These are phyloP conservation scores for Mortierella sp. DNA, from an alignment of 371 early-diverging fungal species.

Conservation along the genomic window DNA sequence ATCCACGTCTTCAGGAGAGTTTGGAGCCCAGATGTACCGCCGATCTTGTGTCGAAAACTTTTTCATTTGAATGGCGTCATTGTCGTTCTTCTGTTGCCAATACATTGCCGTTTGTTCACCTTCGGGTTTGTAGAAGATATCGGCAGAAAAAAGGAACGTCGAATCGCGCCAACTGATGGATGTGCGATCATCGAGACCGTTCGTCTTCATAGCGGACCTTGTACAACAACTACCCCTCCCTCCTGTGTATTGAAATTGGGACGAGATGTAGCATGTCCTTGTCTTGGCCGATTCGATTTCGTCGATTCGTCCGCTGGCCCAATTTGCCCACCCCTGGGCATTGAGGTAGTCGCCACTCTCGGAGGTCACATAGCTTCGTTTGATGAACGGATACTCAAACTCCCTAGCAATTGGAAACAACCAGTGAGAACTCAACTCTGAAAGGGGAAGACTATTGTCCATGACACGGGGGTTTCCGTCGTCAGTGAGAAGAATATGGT, in stretches of 20 bases:
- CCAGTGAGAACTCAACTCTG: conserved; percentile 37
- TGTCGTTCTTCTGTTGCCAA: too few relatives aligned
- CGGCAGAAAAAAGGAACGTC: too few relatives aligned
- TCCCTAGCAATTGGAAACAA: conserved; percentile 25
- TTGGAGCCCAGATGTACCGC: conserved; percentile 47
- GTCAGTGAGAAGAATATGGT: not conserved
- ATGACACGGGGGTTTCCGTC: conserved; percentile 4
- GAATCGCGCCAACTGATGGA: not conserved
- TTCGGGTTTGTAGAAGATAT: too few relatives aligned
- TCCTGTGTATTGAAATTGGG: conserved; percentile 41
- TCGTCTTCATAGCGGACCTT: conserved; percentile 14
- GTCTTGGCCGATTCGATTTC: not conserved
- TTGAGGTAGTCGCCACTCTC: conserved; percentile 11
- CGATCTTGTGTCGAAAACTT: conserved; percentile 35
- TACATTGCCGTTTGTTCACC: too few relatives aligned
- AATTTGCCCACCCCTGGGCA: conserved; percentile 13
- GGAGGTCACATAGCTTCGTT: conserved; percentile 39
- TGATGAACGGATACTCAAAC: conserved; percentile 42
- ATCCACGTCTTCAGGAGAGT: conserved; percentile 45
- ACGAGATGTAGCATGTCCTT: conserved; percentile 12
- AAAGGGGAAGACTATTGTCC: conserved; percentile 16
- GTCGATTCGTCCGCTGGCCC: conserved; percentile 25
- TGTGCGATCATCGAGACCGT: conserved; percentile 35
- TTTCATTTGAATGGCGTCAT: conserved; percentile 2
- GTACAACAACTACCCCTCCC: conserved; percentile 18